Base-by-base conservation (phyloP, 306 rosid genomes). In the Dryas octopetala region DNA sequence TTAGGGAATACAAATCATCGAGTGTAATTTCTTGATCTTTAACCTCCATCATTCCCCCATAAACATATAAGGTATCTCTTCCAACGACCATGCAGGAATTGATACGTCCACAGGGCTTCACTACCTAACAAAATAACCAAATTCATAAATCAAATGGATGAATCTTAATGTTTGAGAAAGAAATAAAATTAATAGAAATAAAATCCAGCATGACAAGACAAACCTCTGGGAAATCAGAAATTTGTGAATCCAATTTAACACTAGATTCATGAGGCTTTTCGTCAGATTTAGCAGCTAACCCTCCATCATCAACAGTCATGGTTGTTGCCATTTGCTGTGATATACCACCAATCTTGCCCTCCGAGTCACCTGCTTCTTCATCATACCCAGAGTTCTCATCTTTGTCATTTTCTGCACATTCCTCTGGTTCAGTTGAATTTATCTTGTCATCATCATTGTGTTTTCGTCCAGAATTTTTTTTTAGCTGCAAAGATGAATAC, bases 21-120 rank as follows among this genome's bases (percentile, higher is more conserved):
- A 95, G 99, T 40, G 97, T 87, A 78, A 95, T 86, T 80, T 95
- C 99, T 80, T 6, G 87, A 85, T 95, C 99, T 84, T 86, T 90
- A 70, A 88, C 74, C 90, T 95, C 99, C 97, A 95, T 92, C 96
- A 92, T 85, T 73, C 99, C 99, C 63, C 97, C 97, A 77, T 95
- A 95, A 74, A 92, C 58, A 57, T 95, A 92, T 76, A 92, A 77
- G 41, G 95, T 87, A 78, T 95, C 97, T 88, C 82, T 86, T 69
- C 97, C 99, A 68, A 92, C 86, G 38, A 89, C 97, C 91, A 85
- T 80, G 87, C 99, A 92, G 40, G 99, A 84, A 68, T 95, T 95
- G 82, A 95, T 95, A 66, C 99, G 96, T 78, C 99, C 99, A 85
- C 99, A 91, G 52, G 99, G 97, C 84, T 89, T 95, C 86, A 85